Percentiles rank a stretch among this genome's conserved stretches.
These are phyloP conservation scores for Mycena olivaceomarginata DNA, from an alignment of 768 basidiomycete genomes.

Conservation along the genomic window DNA sequence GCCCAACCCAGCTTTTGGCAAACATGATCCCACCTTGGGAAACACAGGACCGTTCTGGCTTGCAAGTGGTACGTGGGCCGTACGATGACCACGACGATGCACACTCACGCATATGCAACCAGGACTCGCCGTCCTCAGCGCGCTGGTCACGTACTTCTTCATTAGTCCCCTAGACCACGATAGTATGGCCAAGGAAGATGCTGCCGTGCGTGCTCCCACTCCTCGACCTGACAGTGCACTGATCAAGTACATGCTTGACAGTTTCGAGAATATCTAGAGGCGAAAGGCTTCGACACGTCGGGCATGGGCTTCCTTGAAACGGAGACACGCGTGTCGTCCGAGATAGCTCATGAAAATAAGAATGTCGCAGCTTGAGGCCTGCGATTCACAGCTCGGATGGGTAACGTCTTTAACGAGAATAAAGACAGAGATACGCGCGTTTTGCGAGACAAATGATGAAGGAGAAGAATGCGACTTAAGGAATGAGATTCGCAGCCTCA, in stretches of 20 bases:
- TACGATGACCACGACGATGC: neutral
- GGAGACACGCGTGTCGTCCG: conserved; percentile 11
- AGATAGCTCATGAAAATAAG: too few species aligned
- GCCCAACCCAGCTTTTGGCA: too few species aligned
- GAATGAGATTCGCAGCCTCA: too few species aligned
- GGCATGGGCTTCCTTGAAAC: conserved; percentile 75
- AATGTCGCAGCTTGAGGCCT: too few species aligned
- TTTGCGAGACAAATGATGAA: too few species aligned
- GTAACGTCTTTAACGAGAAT: too few species aligned
- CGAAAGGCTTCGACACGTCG: conserved; percentile 86
- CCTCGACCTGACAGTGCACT: neutral
- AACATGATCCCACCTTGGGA: conserved; percentile 52
- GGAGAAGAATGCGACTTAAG: too few species aligned
- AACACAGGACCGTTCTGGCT: conserved; percentile 73
- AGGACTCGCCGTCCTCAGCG: conserved; percentile 87
- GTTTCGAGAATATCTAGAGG: conserved; percentile 91
- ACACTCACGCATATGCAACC: neutral
- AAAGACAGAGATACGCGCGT: too few species aligned
- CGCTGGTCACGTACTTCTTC: conserved; percentile 82
- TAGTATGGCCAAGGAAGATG: conserved; percentile 88
- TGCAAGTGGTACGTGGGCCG: neutral
- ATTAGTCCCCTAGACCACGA: conserved; percentile 85
- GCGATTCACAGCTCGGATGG: too few species aligned
- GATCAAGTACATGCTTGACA: conserved; percentile 45
- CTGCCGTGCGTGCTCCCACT: conserved; percentile 63